Evolutionary conservation across 768 basidiomycete genomes (phyloP), one percentile per base, ranked within the genome.

Genomic region (Cystofilobasidium macerans): DNA sequence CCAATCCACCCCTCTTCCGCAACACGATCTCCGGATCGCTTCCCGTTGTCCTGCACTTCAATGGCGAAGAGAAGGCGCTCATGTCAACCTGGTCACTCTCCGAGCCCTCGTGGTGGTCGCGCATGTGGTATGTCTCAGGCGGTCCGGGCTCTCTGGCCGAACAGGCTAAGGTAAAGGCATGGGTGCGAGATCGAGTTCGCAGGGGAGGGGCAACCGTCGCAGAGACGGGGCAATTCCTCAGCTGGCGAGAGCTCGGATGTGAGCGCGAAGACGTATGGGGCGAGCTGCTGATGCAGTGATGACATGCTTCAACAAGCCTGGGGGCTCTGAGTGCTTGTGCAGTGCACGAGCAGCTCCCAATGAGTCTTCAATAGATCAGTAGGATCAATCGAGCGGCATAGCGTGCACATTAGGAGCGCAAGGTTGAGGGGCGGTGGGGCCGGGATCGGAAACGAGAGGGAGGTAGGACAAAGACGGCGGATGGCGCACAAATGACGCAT

Each of bases 251-350:
- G 26, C 1, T 62, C n/a, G 51, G 61, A 3, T 62, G 61, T 28
- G 61, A 62, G 24, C 36, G 35, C 48, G 51, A 54, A 1, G 61
- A 38, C 11, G 51, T 62, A 18, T 62, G 48, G 51, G 61, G 48
- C n/a, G n/a, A n/a, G n/a, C n/a, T n/a, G n/a, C n/a, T n/a, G n/a
- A n/a, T n/a, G n/a, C n/a, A n/a, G n/a, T n/a, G n/a, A n/a, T n/a
- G n/a, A n/a, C n/a, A n/a, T n/a, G n/a, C n/a, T n/a, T n/a, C n/a
- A n/a, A n/a, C n/a, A n/a, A n/a, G n/a, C n/a, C n/a, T n/a, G n/a
- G n/a, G n/a, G n/a, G n/a, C n/a, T n/a, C n/a, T n/a, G n/a, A n/a
- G n/a, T n/a, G n/a, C n/a, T n/a, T n/a, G n/a, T n/a, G n/a, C n/a
- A n/a, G n/a, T n/a, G n/a, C n/a, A n/a, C n/a, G n/a, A n/a, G n/a